These are phyloP conservation scores for Acanthamoeba sp. DNA, from an alignment of 208 protist genomes.

Conservation along the genomic window DNA sequence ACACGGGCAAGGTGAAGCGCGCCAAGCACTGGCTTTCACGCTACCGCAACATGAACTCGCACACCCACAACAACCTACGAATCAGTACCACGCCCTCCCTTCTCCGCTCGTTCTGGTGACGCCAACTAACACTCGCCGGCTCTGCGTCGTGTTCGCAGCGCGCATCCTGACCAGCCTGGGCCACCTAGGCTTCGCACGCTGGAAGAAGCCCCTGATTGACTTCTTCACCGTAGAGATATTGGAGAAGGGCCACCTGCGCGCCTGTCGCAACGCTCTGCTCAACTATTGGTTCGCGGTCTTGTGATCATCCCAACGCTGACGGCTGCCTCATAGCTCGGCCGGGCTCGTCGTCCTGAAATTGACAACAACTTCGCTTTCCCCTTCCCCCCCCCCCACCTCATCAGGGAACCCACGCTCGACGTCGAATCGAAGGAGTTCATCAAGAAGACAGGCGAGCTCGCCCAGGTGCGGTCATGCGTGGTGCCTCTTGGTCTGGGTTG, in stretches of 20 bases:
- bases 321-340: too few relatives aligned
- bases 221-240: slow-evolving; percentile 36
- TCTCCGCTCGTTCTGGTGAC: background rate
- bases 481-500: background rate
- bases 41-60: slow-evolving; percentile 42
- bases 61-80: slow-evolving; percentile 50
- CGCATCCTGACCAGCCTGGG: slow-evolving; percentile 64
- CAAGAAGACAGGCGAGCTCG: slow-evolving; percentile 58
- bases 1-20: slow-evolving; percentile 33
- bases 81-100: slow-evolving; percentile 5
- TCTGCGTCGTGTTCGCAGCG: too few relatives aligned
- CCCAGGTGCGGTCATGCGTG: background rate
- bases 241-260: slow-evolving; percentile 41
- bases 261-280: slow-evolving; percentile 8
- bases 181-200: slow-evolving; percentile 51
- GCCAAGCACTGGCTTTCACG: slow-evolving; percentile 15
- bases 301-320: background rate
- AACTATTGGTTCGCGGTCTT: background rate
- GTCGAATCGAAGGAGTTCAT: background rate
- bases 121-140: too few relatives aligned
- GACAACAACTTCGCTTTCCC: background rate
- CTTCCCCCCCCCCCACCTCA: background rate
- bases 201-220: slow-evolving; percentile 27
- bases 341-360: too few relatives aligned
- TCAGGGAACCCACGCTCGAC: slow-evolving; percentile 10